These are phyloP conservation scores for Rhodotorula sp. DNA, from an alignment of 1,284 basidiomycete genomes.

Conservation along the genomic window DNA sequence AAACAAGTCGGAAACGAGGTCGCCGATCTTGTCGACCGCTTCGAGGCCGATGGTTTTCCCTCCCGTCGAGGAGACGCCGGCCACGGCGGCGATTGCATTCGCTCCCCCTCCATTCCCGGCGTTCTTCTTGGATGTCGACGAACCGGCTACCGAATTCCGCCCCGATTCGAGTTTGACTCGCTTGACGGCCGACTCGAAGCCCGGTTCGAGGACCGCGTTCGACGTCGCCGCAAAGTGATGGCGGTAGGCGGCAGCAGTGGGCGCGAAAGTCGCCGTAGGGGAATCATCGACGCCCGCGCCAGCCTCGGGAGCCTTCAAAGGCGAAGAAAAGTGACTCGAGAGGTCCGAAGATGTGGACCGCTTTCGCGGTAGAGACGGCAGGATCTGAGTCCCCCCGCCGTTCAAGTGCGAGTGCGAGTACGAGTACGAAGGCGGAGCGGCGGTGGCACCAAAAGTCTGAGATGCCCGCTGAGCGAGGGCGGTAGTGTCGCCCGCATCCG, in stretches of 20 bases:
- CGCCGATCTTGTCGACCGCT: slow-evolving; percentile 17
- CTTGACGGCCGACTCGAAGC: slow-evolving; percentile 32
- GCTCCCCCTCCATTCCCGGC: background rate
- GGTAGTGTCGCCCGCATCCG: background rate
- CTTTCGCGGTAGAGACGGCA: background rate
- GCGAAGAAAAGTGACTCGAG: slow-evolving; percentile 7
- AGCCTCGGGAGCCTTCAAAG: background rate
- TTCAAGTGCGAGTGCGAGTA: background rate
- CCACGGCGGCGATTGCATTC: too few relatives aligned
- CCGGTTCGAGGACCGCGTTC: background rate
- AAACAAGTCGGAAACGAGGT: slow-evolving; percentile 32
- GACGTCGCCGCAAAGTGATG: background rate
- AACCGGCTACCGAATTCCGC: background rate
- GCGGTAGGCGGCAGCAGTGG: too few relatives aligned
- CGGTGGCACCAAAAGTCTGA: background rate
- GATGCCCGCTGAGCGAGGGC: background rate
- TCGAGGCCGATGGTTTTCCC: slow-evolving; percentile 1
- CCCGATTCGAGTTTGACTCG: slow-evolving; percentile 21
- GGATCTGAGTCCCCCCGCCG: background rate
- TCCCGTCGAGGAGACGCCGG: slow-evolving; percentile 6
- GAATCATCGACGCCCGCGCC: background rate
- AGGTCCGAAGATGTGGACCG: background rate
- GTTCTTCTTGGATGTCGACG: background rate
- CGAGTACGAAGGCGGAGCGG: background rate
- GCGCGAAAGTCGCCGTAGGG: too few relatives aligned